phyloP scores from a whole-genome alignment of 2,329 filamentous ascomycete species.

The Pezicula radicicola region DNA sequence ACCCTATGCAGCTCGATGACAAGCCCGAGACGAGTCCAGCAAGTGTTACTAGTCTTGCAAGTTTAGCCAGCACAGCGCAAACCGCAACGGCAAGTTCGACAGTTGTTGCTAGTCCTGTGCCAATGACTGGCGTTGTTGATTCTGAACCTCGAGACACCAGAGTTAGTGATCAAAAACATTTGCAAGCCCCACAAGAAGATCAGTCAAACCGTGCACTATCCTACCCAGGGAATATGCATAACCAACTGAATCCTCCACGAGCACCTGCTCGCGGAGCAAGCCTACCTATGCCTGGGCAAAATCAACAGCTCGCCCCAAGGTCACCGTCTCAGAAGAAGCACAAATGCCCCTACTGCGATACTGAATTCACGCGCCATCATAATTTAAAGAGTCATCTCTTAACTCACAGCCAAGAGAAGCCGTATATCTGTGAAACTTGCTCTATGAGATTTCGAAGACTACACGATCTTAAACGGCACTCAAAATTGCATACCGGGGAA shows the following conservation, averaged over 20 bases:
- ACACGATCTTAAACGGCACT: constrained; percentile 93
- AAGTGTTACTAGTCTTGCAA: constrained; percentile 28
- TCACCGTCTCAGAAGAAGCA: constrained; percentile 84
- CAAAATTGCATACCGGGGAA: constrained; percentile 94
- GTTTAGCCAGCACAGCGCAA: constrained; percentile 26
- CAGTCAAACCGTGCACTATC: constrained; percentile 24
- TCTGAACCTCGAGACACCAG: constrained; percentile 20
- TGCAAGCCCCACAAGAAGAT: constrained; percentile 21
- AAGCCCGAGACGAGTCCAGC: constrained; percentile 26
- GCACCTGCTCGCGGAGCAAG: constrained; percentile 48
- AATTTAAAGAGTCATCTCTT: constrained; percentile 96
- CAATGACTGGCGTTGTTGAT: constrained; percentile 21
- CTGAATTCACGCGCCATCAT: constrained; percentile 95
- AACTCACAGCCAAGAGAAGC: constrained; percentile 98
- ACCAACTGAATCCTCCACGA: constrained; percentile 19
- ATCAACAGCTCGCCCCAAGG: constrained; percentile 49
- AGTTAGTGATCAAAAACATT: constrained; percentile 10
- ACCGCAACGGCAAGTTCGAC: constrained; percentile 29
- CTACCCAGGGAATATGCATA: constrained; percentile 27
- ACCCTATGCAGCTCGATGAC: constrained; percentile 24
- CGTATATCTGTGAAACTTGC: constrained; percentile 91
- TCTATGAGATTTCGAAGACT: constrained; percentile 87
- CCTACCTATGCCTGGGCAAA: constrained; percentile 49
- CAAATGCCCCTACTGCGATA: constrained; percentile 94
- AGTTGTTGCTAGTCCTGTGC: constrained; percentile 25